Evolutionary conservation across 306 rosid genomes (phyloP).

Genomic region (cucumber (Cucumis sativus)): Cucumber_9930_V3 NC_026655.2:20049001-20049500

Average conservation of each 20-base stretch:
- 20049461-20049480: constrained; percentile 63
- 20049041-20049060: too few species aligned
- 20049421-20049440: constrained; percentile 62
- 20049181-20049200: neutral
- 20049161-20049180: neutral
- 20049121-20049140: neutral
- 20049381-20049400: neutral
- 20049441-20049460: constrained; percentile 61
- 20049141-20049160: neutral
- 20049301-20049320: neutral
- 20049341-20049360: neutral
- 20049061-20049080: too few species aligned
- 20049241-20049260: neutral
- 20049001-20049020: too few species aligned
- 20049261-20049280: neutral
- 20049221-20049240: neutral
- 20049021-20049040: too few species aligned
- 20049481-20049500: constrained; percentile 61
- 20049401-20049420: neutral
- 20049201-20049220: neutral
- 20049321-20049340: neutral
- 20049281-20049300: neutral
- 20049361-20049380: neutral
- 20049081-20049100: too few species aligned
- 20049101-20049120: neutral